Base-by-base conservation (phyloP, 176 grass and related monocot species). In the Oryza nivara region DNA sequence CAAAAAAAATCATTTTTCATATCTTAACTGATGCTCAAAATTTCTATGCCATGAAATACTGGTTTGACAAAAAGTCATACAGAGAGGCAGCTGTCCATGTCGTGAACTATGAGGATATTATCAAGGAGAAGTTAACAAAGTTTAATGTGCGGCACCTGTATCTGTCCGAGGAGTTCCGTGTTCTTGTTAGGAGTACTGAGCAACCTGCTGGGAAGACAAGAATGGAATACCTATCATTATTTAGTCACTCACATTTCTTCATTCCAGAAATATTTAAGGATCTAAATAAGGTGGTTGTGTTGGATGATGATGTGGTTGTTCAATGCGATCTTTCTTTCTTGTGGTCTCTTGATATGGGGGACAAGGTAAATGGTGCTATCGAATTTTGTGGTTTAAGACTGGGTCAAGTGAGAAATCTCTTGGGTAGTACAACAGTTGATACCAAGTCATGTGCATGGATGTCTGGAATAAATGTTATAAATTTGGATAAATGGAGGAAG, bases 281-380 rank as follows among this genome's bases (percentile, higher is more conserved):
- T 86, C 80, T 98, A 54, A 93, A 92, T 45, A 91, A 90, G 85
- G 93, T 95, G 41, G 80, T 98, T 67, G 56, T 95, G 66, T 86
- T 98, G 83, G 96, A 95, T 84, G 96, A 98, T 75, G 96, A 98
- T 83, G 79, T 95, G 78, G 87, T 98, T 77, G 88, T 98, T 89
- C 96, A 95, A 76, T 83, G 43, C 73, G 96, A 98, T 87, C 47
- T 98, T 20, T 95, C 93, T 73, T 88, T 92, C 54, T 87, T 98
- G 73, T 98, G 96, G 96, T 88, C 92, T 77, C 82, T 93, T 83
- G 85, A 95, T 83, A 87, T 98, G 93, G 89, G 91, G 46, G 85
- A 91, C 75, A 98, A 98, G 84, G 91, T 95, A 64, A 98, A 95
- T 81, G 96, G 93, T 67, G 96, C 96, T 80, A 45, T 92, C 0